Base-by-base conservation (phyloP, 495 filamentous ascomycete species). In the Neurospora sp. region DNA sequence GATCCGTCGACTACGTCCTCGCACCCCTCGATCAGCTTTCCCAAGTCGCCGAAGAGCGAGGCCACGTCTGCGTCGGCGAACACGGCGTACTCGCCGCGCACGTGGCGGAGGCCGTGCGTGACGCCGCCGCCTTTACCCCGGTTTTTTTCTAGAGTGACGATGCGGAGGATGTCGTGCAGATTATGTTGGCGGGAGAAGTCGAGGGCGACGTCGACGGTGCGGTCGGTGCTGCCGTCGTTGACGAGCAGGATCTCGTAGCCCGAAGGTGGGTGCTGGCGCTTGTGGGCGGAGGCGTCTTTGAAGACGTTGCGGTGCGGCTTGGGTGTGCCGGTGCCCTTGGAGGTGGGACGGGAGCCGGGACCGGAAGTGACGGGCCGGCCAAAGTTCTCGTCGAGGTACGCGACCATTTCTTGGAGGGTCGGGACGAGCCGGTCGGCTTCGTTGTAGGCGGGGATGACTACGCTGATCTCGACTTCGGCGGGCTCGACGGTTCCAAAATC, bases 31-130 rank as follows among this genome's bases (percentile, higher is more conserved):
- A 98, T 85, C 68, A 99, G 85, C 75, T 91, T 92, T 35, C 86
- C 89, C 53, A 98, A 83, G 81, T 99, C 96, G 53, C 84, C 85
- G 76, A 99, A 99, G 74, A 86, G 86, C 74, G 89, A 94, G 10
- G 96, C 96, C 0, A 96, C 96, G 79, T 99, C 96, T 0, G 96
- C 96, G 81, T 99, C 96, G 0, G 96, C 96, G 79, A 99, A 98
- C 3, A 98, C 87, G 68, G 91, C 93, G 81, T 97, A 98, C 75
- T 89, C 85, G 14, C 96, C 96, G 12, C 96, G 87, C 8, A 92
- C 93, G 84, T 99, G 94, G 22, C 96, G 87, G 85, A 99, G 90
- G 2, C 96, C 96, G 79, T 99, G 96, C 5, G 93, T 95, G 31
- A 98, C 96, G 6, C 94, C 93, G 39, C 96, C 96, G 44, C 96